Evolutionary conservation across 495 filamentous ascomycete species (phyloP).

Genomic region (Aspergillus ellipticus): DNA sequence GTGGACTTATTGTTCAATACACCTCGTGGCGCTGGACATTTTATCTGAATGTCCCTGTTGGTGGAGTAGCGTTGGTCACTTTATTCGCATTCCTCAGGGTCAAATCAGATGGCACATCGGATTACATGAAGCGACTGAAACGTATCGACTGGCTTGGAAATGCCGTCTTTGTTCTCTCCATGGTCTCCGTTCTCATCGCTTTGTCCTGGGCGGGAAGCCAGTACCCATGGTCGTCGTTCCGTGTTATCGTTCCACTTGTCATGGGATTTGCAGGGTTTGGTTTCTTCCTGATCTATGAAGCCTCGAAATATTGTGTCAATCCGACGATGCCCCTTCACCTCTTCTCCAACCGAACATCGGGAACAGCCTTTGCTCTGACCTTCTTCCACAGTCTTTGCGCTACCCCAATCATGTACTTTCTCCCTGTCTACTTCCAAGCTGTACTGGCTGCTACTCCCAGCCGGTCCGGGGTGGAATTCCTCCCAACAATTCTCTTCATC

Average conservation of each 20-base stretch:
- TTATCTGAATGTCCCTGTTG: conserved; percentile 1
- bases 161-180: conserved; percentile 41
- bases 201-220: conserved; percentile 49
- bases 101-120: conserved; percentile 20
- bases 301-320: conserved; percentile 2
- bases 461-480: conserved; percentile 34
- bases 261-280: conserved; percentile 18
- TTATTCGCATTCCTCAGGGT: conserved; percentile 18
- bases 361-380: conserved; percentile 16
- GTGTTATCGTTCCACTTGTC: conserved; percentile 35
- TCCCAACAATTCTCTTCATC: conserved; percentile 31
- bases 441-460: conserved; percentile 26
- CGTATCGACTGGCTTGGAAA: conserved; percentile 51
- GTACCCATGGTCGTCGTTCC: conserved; percentile 47
- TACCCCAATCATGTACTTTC: conserved; percentile 38
- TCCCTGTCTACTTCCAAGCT: conserved; percentile 48
- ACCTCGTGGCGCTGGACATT: not conserved
- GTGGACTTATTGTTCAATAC: not conserved
- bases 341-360: conserved; percentile 19
- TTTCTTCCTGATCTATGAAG: conserved; percentile 12
- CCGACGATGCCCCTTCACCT: conserved; percentile 18
- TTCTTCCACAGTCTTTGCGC: conserved; percentile 18
- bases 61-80: not conserved
- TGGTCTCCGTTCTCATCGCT: conserved; percentile 44
- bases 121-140: conserved; percentile 21